Evolutionary conservation across 139 green algal genomes (phyloP), one percentile per base, ranked within the genome.

Genomic region (Micractinium conductrix): DNA sequence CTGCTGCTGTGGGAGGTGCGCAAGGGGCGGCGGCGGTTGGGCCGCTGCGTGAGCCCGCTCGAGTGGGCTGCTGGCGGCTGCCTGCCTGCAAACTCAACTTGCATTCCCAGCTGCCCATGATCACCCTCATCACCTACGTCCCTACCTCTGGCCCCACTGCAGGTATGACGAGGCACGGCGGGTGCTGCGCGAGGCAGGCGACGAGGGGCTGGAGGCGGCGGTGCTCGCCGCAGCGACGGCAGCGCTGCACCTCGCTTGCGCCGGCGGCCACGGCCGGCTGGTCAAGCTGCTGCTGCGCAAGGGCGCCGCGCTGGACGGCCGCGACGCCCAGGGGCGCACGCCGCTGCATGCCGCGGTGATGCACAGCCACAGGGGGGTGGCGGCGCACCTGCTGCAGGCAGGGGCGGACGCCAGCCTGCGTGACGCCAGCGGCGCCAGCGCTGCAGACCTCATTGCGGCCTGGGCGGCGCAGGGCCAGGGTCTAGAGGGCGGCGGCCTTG

Each of bases 171-270:
- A 85, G 37, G 79, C 79, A 1, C 68, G 79, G 10, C 28, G 10
- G 26, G 50, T 82, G 43, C 70, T 88, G 30, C 78, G 72, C 26
- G 24, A 63, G 17, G 70, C 40, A 40, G 33, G 26, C 19, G 8
- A 3, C 21, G 79, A 55, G 62, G 70, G 1, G n/a, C 63, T 90
- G 50, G 40, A 83, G 14, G 44, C 74, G 30, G 68, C 45, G 7
- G 12, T 1, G 24, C 81, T 90, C 71, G 50, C 40, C 0, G 79
- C 76, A 2, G 88, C 86, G 30, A 85, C 83, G 40, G 85, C 86
- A 4, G 75, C 84, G 0, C 78, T 92, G 6, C 84, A 88, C 70
- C 75, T 90, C 63, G 86, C 84, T 4, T 89, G 83, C 65, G 28
- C 28, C 4, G 73, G 65, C 40, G 74, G 65, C 7, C 67, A 85